Evolutionary conservation across 441 rosid species (phyloP), one percentile per base, ranked within the genome.

Genomic region (Hura crepitans): DNA sequence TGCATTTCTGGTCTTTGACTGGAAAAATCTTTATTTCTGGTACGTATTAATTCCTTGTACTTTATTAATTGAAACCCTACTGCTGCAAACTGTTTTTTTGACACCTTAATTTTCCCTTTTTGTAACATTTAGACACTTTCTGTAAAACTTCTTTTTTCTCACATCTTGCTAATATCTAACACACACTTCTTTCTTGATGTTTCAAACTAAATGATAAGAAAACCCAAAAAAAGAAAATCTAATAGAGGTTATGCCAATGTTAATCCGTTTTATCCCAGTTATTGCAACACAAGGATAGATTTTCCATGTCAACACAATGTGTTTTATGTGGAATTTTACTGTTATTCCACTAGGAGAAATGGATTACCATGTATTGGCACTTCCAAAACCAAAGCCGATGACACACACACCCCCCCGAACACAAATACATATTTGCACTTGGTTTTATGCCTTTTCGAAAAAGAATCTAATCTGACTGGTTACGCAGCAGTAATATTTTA

Each of bases 1-100:
- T 95, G 67, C 99, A 92, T 66, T 82, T 92, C 75, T 95, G 97
- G 84, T 89, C 90, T 78, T 81, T 95, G 84, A 83, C 95, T 46
- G 98, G 96, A 69, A 80, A 83, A 43, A 72, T 95, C 72, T 95
- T 92, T 85, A 79, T 83, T 74, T 81, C 95, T 74, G 85, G 99
- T 92, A 84, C 30, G 80, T 78, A 51, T n/a, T n/a, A 42, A 25
- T 25, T 28, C 18, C n/a, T 53, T 31, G n/a, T 53, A 20, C 49
- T 23, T 33, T 42, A n/a, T 35, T 15, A 1, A 25, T 54, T 31
- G n/a, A 14, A 20, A 17, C 20, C 55, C 5, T 6, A n/a, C 20
- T 10, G 12, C 25, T n/a, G 9, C 12, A 18, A 50, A 50, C 55
- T 50, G n/a, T 18, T 50, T 42, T 42, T 10, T n/a, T 0, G 25